These are phyloP conservation scores for Mycena chlorophos DNA, from an alignment of 768 basidiomycete genomes.

Conservation along the genomic window DNA sequence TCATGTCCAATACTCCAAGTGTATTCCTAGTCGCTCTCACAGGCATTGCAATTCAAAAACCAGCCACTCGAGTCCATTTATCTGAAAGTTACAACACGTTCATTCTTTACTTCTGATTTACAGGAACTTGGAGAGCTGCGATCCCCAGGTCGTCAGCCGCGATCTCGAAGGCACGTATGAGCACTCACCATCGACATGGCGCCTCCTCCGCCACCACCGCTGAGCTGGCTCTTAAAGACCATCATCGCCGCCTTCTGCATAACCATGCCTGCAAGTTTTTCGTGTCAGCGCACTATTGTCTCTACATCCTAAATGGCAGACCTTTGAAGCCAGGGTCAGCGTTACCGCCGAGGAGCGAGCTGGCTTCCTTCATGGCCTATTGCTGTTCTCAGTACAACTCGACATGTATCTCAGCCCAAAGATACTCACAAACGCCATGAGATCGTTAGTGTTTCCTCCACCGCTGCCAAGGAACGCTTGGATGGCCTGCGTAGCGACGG, in stretches of 20 bases:
- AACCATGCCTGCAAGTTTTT: no score
- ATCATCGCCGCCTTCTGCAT: constrained; percentile 20
- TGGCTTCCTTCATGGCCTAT: constrained; percentile 14
- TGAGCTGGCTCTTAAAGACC: constrained; percentile 17
- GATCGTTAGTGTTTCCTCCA: neutral
- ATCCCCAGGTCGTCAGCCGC: neutral
- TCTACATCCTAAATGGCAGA: no score
- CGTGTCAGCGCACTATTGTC: no score
- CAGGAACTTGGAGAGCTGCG: constrained; percentile 15
- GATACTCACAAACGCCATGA: constrained; percentile 11
- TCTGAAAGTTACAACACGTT: neutral
- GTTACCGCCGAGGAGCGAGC: constrained; percentile 5
- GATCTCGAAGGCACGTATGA: neutral
- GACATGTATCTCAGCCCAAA: no score
- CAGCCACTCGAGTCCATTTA: neutral
- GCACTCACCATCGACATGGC: constrained; percentile 10
- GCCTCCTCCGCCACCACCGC: constrained; percentile 17
- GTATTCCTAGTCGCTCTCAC: neutral
- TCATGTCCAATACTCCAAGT: neutral
- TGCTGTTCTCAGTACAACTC: no score
- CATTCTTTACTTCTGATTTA: constrained; percentile 8
- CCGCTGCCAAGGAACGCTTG: constrained; percentile 7
- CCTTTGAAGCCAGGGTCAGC: constrained; percentile 8
- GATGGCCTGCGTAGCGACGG: constrained; percentile 7
- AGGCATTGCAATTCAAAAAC: neutral